These are phyloP conservation scores for Clonostachys rosea DNA, from an alignment of 2,329 filamentous ascomycete species.

Conservation along the genomic window DNA sequence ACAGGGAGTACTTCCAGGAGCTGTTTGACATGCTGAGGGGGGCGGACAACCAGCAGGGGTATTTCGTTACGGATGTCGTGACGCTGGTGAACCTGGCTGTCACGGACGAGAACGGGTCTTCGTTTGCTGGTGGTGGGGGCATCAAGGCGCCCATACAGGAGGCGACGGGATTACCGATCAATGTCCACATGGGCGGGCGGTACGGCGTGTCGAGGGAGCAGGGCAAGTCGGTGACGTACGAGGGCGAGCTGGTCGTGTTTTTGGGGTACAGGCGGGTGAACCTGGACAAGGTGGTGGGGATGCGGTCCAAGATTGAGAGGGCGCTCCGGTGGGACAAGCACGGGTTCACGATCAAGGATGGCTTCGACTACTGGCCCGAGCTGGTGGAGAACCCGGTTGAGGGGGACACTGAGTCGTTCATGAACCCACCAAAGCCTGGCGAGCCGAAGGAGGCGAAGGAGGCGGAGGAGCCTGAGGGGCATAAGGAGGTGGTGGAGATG, in stretches of 20 bases:
- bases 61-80: constrained; percentile 19
- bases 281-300: constrained; percentile 17
- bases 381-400: constrained; percentile 14
- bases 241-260: constrained; percentile 19
- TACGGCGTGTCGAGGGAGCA: constrained; percentile 12
- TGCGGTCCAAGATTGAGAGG: constrained; percentile 15
- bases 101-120: constrained; percentile 6
- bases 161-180: constrained; percentile 8
- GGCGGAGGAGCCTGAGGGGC: not conserved
- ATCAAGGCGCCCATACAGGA: constrained; percentile 11
- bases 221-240: constrained; percentile 12
- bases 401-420: constrained; percentile 12
- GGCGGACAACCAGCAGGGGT: constrained; percentile 10
- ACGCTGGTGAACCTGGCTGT: constrained; percentile 16
- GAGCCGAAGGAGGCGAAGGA: constrained; percentile 2
- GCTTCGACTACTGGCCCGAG: constrained; percentile 16
- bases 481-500: not conserved
- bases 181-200: constrained; percentile 6
- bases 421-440: constrained; percentile 3
- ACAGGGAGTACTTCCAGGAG: constrained; percentile 17
- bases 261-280: constrained; percentile 16
- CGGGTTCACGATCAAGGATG: constrained; percentile 15
- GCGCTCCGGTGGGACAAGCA: constrained; percentile 40
- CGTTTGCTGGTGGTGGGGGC: constrained; percentile 6
- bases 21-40: constrained; percentile 13